phyloP scores from a whole-genome alignment of 768 basidiomycete genomes.

The Kwoniella sp. region DNA sequence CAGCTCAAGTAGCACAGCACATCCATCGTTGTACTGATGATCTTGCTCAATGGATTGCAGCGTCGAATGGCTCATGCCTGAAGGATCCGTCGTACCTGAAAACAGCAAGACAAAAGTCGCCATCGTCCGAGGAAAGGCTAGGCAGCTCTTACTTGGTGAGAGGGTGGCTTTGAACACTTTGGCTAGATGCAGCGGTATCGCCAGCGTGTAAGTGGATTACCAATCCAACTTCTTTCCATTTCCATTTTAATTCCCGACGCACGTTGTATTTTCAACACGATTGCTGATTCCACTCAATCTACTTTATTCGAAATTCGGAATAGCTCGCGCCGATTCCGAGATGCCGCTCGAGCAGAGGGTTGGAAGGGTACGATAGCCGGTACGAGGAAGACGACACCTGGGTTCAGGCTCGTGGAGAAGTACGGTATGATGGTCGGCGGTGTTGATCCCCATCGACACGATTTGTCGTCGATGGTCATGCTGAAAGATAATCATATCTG shows the following conservation, averaged over 20 bases:
- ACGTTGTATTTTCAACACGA: background rate
- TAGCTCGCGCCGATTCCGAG: slow-evolving; percentile 82
- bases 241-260: background rate
- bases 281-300: too few species aligned
- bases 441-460: slow-evolving; percentile 90
- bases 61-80: slow-evolving; percentile 88
- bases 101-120: slow-evolving; percentile 65
- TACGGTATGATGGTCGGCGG: slow-evolving; percentile 98
- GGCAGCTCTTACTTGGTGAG: slow-evolving; percentile 86
- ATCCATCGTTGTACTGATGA: too few species aligned
- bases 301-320: too few species aligned
- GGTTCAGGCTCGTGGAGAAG: slow-evolving; percentile 95
- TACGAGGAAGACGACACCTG: slow-evolving; percentile 95
- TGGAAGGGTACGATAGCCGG: slow-evolving; percentile 89
- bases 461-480: slow-evolving; percentile 99
- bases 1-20: too few species aligned
- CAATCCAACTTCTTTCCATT: too few species aligned
- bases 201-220: slow-evolving; percentile 83
- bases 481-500: slow-evolving; percentile 99
- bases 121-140: slow-evolving; percentile 84
- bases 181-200: slow-evolving; percentile 94
- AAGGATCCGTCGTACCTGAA: slow-evolving; percentile 82
- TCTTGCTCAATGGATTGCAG: too few species aligned
- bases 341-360: slow-evolving; percentile 73
- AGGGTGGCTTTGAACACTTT: slow-evolving; percentile 89